phyloP scores from a whole-genome alignment of 1,284 basidiomycete species.

The Irpex lacteus region DNA sequence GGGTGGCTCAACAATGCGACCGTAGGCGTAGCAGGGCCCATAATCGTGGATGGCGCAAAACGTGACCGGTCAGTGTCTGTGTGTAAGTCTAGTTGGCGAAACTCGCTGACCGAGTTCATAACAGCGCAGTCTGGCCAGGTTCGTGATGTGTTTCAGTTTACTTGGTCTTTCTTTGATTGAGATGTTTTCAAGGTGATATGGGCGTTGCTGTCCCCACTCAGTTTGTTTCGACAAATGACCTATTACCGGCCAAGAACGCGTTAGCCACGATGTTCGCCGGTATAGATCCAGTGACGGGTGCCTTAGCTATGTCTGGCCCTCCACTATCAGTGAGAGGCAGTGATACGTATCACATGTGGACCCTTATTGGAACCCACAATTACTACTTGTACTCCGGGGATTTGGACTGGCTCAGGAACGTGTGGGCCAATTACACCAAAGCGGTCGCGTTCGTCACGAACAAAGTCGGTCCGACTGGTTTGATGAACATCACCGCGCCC shows the following conservation, averaged over 20 bases:
- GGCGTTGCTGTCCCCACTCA: slow-evolving; percentile 60
- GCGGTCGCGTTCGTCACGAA: slow-evolving; percentile 42
- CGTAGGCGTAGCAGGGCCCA: slow-evolving; percentile 54
- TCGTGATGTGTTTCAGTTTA: not conserved
- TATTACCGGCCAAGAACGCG: slow-evolving; percentile 53
- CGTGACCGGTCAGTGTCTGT: slow-evolving; percentile 43
- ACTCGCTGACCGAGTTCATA: not conserved
- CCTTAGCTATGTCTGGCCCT: slow-evolving; percentile 55
- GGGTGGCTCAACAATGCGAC: slow-evolving; percentile 60
- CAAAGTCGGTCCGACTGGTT: slow-evolving; percentile 42
- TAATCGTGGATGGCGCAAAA: slow-evolving; percentile 64
- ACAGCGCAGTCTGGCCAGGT: slow-evolving; percentile 58
- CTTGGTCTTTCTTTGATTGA: not conserved
- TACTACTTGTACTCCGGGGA: slow-evolving; percentile 48
- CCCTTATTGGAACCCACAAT: slow-evolving; percentile 44
- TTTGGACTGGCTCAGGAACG: slow-evolving; percentile 36
- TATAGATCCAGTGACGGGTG: slow-evolving; percentile 49
- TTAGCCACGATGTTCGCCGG: slow-evolving; percentile 57
- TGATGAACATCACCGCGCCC: slow-evolving; percentile 46
- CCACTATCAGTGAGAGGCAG: slow-evolving; percentile 50
- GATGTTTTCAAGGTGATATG: slow-evolving; percentile 45
- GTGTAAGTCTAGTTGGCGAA: not conserved
- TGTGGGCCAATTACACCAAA: slow-evolving; percentile 52
- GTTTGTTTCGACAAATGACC: slow-evolving; percentile 59
- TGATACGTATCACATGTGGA: slow-evolving; percentile 44